These are phyloP conservation scores for Silene noctiflora DNA, from an alignment of 179 eudicot species.

Conservation along the genomic window DNA sequence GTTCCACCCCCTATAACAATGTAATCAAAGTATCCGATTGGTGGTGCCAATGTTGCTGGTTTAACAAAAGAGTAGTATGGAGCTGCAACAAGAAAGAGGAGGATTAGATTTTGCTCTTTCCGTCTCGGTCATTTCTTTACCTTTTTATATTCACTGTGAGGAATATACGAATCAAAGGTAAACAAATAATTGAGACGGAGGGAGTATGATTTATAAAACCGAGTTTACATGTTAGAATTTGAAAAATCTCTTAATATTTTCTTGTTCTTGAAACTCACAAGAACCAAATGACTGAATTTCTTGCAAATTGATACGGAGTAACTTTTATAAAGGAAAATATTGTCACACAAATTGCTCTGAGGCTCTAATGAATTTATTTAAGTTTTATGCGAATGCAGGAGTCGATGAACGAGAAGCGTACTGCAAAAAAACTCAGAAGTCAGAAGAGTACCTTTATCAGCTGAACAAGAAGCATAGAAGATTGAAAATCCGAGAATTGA, in stretches of 20 bases:
- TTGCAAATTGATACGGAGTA: background rate
- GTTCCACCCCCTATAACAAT: conserved; percentile 81
- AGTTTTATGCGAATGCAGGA: background rate
- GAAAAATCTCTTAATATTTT: background rate
- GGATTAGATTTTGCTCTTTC: background rate
- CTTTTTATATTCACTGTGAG: too few species aligned
- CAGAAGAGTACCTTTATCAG: conserved; percentile 31
- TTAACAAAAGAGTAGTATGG: conserved; percentile 61
- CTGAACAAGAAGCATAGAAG: conserved; percentile 24
- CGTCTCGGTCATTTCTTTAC: too few species aligned
- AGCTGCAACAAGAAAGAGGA: conserved; percentile 37
- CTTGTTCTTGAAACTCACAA: too few species aligned
- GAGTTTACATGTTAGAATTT: background rate
- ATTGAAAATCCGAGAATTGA: conserved; percentile 21
- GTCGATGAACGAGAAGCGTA: background rate
- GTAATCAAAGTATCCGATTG: conserved; percentile 51
- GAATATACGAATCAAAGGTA: too few species aligned
- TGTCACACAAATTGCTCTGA: conserved; percentile 10
- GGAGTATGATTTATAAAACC: background rate
- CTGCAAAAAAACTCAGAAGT: background rate
- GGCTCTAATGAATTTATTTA: background rate
- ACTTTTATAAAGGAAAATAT: background rate
- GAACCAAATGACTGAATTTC: too few species aligned
- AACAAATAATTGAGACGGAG: too few species aligned
- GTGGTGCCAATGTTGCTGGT: conserved; percentile 62